Percentiles rank a stretch among this genome's conserved stretches.
Evolutionary conservation across 2,329 filamentous ascomycete genomes (phyloP).

Genomic region (Fusarium aywerte): DNA sequence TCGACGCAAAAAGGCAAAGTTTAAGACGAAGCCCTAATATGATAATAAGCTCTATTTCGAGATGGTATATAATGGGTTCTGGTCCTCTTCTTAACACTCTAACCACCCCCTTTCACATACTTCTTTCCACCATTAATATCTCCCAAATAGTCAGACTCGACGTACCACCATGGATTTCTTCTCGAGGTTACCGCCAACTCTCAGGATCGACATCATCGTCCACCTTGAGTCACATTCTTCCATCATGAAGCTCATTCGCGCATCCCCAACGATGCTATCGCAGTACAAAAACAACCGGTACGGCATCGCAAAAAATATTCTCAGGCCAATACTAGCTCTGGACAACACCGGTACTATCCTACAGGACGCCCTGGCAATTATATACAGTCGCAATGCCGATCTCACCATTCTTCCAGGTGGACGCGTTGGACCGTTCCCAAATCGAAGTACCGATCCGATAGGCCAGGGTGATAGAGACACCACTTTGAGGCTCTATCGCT

Average conservation of each 20-base stretch:
- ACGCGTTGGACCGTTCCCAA: no score
- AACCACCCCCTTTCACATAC: not conserved
- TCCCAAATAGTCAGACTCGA: rapidly evolving
- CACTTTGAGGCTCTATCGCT: not conserved
- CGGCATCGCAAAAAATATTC: not conserved
- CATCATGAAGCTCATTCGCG: not conserved
- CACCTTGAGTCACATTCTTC: constrained; percentile 1
- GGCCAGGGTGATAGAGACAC: not conserved
- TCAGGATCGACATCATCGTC: not conserved
- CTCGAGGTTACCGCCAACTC: not conserved
- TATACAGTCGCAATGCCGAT: not conserved
- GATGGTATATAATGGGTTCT: no score
- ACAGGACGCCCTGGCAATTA: not conserved
- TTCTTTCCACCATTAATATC: not conserved
- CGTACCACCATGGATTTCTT: not conserved
- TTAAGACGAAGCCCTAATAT: no score
- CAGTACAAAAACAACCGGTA: not conserved
- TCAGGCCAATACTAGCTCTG: not conserved
- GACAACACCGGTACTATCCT: not conserved
- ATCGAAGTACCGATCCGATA: not conserved
- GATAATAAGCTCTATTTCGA: no score
- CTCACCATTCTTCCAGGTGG: no score
- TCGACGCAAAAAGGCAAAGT: no score
- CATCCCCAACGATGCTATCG: constrained; percentile 6
- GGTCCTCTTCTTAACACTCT: not conserved